Conservation (phyloP, 352 stramenopile species). For the Chrysophaeum taylorii region DNA sequence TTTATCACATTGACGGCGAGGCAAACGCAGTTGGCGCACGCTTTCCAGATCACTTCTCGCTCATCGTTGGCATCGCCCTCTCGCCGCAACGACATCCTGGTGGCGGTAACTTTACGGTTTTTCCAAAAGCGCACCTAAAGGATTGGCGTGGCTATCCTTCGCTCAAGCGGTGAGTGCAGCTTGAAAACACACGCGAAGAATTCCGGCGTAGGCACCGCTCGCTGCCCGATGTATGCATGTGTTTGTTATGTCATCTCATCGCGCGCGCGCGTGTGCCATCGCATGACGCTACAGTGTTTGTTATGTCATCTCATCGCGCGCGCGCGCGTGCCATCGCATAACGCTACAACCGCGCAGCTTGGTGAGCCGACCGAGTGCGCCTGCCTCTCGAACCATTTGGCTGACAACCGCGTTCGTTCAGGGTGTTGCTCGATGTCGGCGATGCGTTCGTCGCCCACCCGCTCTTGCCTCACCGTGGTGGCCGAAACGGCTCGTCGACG, state of each 20-base stretch:
- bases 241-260: too few species aligned
- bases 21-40: not conserved
- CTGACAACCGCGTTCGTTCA: not conserved
- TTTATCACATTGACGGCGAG: conserved; percentile 6
- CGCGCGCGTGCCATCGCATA: too few species aligned
- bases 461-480: not conserved
- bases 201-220: too few species aligned
- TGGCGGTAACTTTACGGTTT: not conserved
- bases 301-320: too few species aligned
- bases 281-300: too few species aligned
- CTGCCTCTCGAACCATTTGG: too few species aligned
- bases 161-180: too few species aligned
- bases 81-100: not conserved
- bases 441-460: not conserved
- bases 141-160: not conserved
- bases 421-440: conserved; percentile 1
- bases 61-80: not conserved
- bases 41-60: not conserved
- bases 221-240: not conserved
- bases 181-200: too few species aligned
- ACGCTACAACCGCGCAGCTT: too few species aligned
- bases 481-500: not conserved
- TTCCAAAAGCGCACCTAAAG: not conserved
- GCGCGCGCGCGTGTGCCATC: too few species aligned
- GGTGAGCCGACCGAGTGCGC: too few species aligned